Base-by-base conservation (phyloP, 768 basidiomycete genomes). In the Tylopilus felleus region DNA sequence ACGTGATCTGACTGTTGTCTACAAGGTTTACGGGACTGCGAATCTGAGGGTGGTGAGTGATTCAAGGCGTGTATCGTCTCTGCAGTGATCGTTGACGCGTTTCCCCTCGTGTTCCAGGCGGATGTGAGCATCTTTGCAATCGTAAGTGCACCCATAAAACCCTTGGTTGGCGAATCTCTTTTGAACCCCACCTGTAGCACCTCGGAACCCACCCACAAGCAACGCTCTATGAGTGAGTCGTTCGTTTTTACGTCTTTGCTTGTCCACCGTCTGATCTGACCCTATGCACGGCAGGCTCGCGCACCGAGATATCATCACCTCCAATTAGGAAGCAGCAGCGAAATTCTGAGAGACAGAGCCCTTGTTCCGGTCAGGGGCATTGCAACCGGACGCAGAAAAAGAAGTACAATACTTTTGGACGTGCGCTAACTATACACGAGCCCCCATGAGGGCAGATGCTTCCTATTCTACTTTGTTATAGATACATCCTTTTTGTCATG, bases 101-200 rank as follows among this genome's bases (percentile, higher is more conserved):
- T 39, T 4, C 38, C n/a, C 38, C 17, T 8, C n/a, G 17, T 9
- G 8, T 38, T 9, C 4, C 35, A 64, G 62, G 63, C 59, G 21
- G 62, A 64, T 35, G 56, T 47, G 13, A 59, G 60, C 19, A 41
- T 59, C 47, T 39, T 64, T 23, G 56, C 59, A 2, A 65, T 61
- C 29, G 58, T 60, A 25, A 53, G 56, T 53, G 5, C 33, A 31
- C 10, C 25, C 5, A 2, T 27, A 21, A 1, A 10, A 40, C 44
- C 4, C 13, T 28, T 9, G 14, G 22, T 50, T 6, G 29, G 38
- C 31, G 27, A 29, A 51, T 45, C n/a, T 3, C 23, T n/a, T 9
- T 14, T 10, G 14, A 14, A 21, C 21, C 3, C 25, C 22, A 6
- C 46, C n/a, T 44, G 31, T 49, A 63, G 58, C 59, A 59, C n/a